A percentile compares a stretch with the other conserved stretches of the same genome.
Evolutionary conservation across 1,284 basidiomycete genomes (phyloP).

Genomic region (Taiwanofungus camphoratus): DNA sequence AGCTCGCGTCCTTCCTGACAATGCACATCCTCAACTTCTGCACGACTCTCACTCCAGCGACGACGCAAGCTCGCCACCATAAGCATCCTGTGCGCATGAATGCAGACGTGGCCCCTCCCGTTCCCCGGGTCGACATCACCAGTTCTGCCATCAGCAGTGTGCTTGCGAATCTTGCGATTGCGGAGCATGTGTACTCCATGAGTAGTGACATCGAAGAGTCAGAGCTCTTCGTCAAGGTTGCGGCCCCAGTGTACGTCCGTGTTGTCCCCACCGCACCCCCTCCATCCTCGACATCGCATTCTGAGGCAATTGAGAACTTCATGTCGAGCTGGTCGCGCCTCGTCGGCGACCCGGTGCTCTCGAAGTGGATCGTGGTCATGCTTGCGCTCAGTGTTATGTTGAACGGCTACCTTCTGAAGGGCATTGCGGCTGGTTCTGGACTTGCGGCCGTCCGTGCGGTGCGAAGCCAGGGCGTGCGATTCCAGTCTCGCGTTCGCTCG

Average conservation of each 20-base stretch:
- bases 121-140: constrained; percentile 58
- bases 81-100: constrained; percentile 21
- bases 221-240: constrained; percentile 67
- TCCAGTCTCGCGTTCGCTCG: constrained; percentile 23
- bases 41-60: constrained; percentile 82
- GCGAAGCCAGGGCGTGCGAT: constrained; percentile 22
- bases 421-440: constrained; percentile 44
- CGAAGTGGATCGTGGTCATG: constrained; percentile 93
- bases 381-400: constrained; percentile 86
- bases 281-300: constrained; percentile 13
- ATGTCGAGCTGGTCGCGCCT: constrained; percentile 94
- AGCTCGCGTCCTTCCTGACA: constrained; percentile 84
- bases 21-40: constrained; percentile 91
- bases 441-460: constrained; percentile 22
- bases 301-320: constrained; percentile 69
- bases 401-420: constrained; percentile 92
- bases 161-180: constrained; percentile 52
- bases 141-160: constrained; percentile 55
- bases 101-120: constrained; percentile 26
- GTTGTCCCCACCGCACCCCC: constrained; percentile 33
- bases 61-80: constrained; percentile 52
- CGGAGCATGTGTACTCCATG: constrained; percentile 29
- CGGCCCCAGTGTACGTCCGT: constrained; percentile 59
- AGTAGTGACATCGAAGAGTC: constrained; percentile 17
- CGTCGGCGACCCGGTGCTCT: constrained; percentile 91